These are phyloP conservation scores for Neoscytalidium dimidiatum DNA, from an alignment of 2,329 filamentous ascomycete genomes.

Conservation along the genomic window DNA sequence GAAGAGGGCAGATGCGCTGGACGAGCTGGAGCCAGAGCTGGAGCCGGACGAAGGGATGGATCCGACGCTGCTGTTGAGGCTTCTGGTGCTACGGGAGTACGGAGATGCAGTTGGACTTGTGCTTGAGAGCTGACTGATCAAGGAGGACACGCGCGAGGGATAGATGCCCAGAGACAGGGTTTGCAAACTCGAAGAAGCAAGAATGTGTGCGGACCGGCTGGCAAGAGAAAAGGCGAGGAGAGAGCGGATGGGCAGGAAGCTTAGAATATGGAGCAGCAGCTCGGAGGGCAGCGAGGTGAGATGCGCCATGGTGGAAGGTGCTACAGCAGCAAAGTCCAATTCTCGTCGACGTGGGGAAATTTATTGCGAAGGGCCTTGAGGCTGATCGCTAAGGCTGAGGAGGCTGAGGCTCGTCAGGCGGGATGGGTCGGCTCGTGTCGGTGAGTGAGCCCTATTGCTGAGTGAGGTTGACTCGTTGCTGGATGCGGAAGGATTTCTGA, in stretches of 20 bases:
- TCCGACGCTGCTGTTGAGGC: constrained; percentile 5
- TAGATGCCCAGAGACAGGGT: constrained; percentile 87
- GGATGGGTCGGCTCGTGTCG: neutral
- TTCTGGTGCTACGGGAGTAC: constrained; percentile 16
- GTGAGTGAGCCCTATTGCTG: constrained; percentile 10
- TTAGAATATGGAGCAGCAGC: constrained; percentile 34
- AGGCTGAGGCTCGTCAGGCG: neutral
- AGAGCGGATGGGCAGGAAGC: constrained; percentile 32
- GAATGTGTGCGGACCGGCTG: constrained; percentile 28
- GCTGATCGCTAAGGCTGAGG: too few relatives aligned
- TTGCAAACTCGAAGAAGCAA: constrained; percentile 35
- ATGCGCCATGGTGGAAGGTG: constrained; percentile 3
- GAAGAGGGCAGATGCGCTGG: neutral
- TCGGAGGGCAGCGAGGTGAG: constrained; percentile 33
- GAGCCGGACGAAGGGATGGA: neutral
- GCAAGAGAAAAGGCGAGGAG: constrained; percentile 38
- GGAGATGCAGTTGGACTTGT: constrained; percentile 18
- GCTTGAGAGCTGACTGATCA: constrained; percentile 61
- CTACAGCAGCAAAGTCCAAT: neutral
- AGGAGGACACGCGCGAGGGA: constrained; percentile 73
- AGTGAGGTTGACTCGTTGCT: constrained; percentile 1
- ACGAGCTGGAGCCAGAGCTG: neutral
- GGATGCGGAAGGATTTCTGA: constrained; percentile 1
- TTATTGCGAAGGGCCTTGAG: neutral
- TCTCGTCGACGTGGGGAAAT: neutral